Base-by-base conservation (phyloP, 345 rosid genomes). In the Salix arbutifolia region DNA sequence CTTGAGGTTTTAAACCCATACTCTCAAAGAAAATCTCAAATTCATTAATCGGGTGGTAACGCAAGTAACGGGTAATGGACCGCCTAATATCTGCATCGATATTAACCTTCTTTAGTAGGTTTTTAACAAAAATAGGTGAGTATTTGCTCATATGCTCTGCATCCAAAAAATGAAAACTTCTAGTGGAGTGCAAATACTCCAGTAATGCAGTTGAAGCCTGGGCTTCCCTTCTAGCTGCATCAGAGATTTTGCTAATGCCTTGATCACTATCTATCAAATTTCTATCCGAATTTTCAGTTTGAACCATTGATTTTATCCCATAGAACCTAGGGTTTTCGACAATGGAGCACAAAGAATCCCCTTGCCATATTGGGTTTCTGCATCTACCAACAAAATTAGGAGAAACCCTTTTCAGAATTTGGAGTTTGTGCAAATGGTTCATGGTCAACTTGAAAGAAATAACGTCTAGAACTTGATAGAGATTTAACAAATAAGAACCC, bases 11-110 rank as follows among this genome's bases (percentile, higher is more conserved):
- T 79, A 94, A 71, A 64, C 98, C 98, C 65, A 89, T 60, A 75
- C 97, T 92, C 90, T 94, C 95, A 52, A 87, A 88, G 86, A 92
- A 94, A 16, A 94, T 94, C 79, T 94, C 97, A 38, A 91, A 92
- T 83, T 94, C 98, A 71, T 92, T 94, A 74, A 92, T 88, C 50
- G 97, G 97, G 66, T 89, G 88, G 69, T 88, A 92, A 48, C 88
- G 86, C 72, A 94, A 70, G 80, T 80, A 88, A 79, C 89, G 91
- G 2, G 84, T 23, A 46, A 91, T 40, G 0, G 89, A 78, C 14
- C 31, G 25, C 11, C 81, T 81, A 48, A 86, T 65, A 81, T 89
- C 88, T 25, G 50, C 82, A 58, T 72, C 84, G 58, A 30, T 42
- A 38, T 76, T 79, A 35, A 86, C 78, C 67, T 83, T 89, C 37